These are phyloP conservation scores for Kluyveromyces lactis DNA, from an alignment of 805 yeast species.

Conservation along the genomic window DNA sequence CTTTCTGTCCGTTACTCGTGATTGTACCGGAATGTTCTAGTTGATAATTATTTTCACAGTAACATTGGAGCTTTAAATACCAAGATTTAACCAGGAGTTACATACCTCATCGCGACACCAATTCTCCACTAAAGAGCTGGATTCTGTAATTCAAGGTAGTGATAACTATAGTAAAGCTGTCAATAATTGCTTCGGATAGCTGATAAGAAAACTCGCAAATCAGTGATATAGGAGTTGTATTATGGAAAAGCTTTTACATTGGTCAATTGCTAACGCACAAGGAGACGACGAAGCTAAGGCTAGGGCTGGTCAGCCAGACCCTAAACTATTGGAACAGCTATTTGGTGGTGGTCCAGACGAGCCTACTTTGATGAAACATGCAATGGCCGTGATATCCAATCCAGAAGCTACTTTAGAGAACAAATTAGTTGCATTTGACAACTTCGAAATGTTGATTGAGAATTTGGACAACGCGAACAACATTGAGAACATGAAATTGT, in stretches of 20 bases:
- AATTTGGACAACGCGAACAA: constrained; percentile 92
- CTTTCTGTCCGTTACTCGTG: background rate
- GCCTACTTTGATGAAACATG: constrained; percentile 76
- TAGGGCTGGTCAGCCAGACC: constrained; percentile 65
- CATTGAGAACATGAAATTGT: constrained; percentile 70
- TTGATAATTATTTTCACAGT: background rate
- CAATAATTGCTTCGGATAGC: too few species aligned
- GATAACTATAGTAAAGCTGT: too few species aligned
- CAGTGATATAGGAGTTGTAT: too few species aligned
- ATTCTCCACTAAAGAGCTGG: too few species aligned
- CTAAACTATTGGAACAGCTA: constrained; percentile 67
- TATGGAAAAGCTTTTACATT: constrained; percentile 89
- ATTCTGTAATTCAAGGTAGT: too few species aligned
- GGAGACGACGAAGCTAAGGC: constrained; percentile 62
- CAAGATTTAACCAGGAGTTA: too few species aligned
- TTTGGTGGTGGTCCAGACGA: constrained; percentile 82
- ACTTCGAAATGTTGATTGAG: constrained; percentile 89
- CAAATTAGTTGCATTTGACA: constrained; percentile 73
- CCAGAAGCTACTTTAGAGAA: constrained; percentile 54
- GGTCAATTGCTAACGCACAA: constrained; percentile 80
- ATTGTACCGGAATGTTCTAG: constrained; percentile 1
- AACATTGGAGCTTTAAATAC: too few species aligned
- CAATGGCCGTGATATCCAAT: constrained; percentile 50
- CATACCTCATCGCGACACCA: too few species aligned
- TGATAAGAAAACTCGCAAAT: too few species aligned